These are phyloP conservation scores for Sclerotiophoma versabilis DNA, from an alignment of 2,329 filamentous ascomycete genomes.

Conservation along the genomic window DNA sequence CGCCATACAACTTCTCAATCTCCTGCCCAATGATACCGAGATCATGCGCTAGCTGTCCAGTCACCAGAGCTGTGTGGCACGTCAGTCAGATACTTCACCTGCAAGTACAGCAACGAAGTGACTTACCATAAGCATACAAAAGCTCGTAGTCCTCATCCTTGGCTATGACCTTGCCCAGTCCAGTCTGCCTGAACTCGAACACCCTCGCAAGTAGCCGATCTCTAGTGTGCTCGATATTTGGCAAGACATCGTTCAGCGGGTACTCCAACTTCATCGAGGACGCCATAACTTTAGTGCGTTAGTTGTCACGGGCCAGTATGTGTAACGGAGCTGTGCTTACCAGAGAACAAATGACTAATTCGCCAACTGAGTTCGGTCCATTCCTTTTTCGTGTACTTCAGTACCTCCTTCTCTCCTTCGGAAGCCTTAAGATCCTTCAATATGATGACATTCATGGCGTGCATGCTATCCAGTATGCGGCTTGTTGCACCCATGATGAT, in stretches of 20 bases:
- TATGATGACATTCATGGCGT: conserved; percentile 94
- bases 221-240: conserved; percentile 79
- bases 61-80: conserved; percentile 62
- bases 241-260: conserved; percentile 86
- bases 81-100: conserved; percentile 1
- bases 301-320: conserved; percentile 9
- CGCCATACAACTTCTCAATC: conserved; percentile 67
- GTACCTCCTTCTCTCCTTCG: conserved; percentile 79
- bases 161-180: conserved; percentile 57
- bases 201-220: conserved; percentile 87
- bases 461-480: conserved; percentile 89
- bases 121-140: conserved; percentile 84
- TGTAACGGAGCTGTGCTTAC: conserved; percentile 45
- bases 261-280: conserved; percentile 95
- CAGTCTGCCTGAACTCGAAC: conserved; percentile 81
- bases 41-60: conserved; percentile 64
- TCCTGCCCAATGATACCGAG: conserved; percentile 62
- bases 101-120: not conserved
- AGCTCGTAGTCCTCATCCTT: conserved; percentile 87
- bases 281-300: conserved; percentile 70
- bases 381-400: conserved; percentile 81
- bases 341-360: conserved; percentile 83
- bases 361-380: conserved; percentile 81
- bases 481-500: conserved; percentile 81
- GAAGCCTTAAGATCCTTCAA: conserved; percentile 78